A percentile compares a stretch with the other conserved stretches of the same genome.
phyloP scores from a whole-genome alignment of 495 filamentous ascomycete genomes.

The Hypoxylon fuscum region DNA sequence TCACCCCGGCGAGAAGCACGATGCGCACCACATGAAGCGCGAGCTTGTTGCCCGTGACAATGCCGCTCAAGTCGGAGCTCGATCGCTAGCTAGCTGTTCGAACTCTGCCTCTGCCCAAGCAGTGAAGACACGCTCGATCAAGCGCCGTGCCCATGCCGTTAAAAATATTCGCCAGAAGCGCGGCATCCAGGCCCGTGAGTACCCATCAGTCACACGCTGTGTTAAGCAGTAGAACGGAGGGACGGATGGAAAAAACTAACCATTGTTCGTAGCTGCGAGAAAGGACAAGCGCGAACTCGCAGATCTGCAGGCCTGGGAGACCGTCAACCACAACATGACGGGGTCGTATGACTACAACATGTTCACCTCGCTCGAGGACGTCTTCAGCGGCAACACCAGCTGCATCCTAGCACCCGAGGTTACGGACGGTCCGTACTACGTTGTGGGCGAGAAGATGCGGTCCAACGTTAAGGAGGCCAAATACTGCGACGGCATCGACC shows the following conservation, averaged over 20 bases:
- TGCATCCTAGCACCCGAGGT: slow-evolving; percentile 59
- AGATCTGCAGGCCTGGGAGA: slow-evolving; percentile 49
- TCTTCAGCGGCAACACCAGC: slow-evolving; percentile 62
- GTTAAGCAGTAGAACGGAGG: too few relatives aligned
- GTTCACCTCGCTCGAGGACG: slow-evolving; percentile 51
- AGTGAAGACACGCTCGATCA: slow-evolving; percentile 44
- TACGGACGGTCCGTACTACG: slow-evolving; percentile 65
- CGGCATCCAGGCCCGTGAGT: slow-evolving; percentile 57
- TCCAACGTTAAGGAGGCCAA: slow-evolving; percentile 54
- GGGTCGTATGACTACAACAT: slow-evolving; percentile 48
- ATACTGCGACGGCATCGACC: slow-evolving; percentile 55
- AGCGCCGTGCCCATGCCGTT: slow-evolving; percentile 49
- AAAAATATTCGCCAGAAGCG: slow-evolving; percentile 59
- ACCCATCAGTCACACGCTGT: too few relatives aligned
- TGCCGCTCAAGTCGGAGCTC: slow-evolving; percentile 46
- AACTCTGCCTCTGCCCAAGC: slow-evolving; percentile 43
- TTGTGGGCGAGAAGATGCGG: slow-evolving; percentile 59
- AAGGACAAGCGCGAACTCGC: slow-evolving; percentile 54
- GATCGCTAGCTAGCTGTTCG: slow-evolving; percentile 49
- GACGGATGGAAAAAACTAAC: slow-evolving; percentile 3
- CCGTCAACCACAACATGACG: slow-evolving; percentile 54
- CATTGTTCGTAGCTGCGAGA: slow-evolving; percentile 25
- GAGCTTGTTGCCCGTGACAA: too few relatives aligned
- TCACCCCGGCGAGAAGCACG: too few relatives aligned
- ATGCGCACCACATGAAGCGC: too few relatives aligned